Evolutionary conservation across 345 rosid genomes (phyloP), one percentile per base, ranked within the genome.

Genomic region (Pelargonium nanum): DNA sequence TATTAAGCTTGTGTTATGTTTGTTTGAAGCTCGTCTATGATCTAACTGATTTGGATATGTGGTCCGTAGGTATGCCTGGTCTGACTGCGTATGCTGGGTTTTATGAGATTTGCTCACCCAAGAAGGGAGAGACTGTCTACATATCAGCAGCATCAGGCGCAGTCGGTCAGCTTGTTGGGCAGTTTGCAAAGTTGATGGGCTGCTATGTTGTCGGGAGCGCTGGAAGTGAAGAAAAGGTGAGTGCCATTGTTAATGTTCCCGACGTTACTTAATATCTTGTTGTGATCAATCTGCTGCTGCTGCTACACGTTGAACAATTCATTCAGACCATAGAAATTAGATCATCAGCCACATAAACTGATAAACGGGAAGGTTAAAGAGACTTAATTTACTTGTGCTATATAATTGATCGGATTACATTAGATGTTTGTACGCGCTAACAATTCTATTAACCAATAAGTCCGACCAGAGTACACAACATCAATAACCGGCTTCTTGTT

Each of bases 141-240:
- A n/a, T n/a, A n/a, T n/a, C n/a, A n/a, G n/a, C n/a, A n/a, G n/a
- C n/a, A n/a, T n/a, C n/a, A n/a, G n/a, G n/a, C n/a, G n/a, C n/a
- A n/a, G n/a, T n/a, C n/a, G n/a, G n/a, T n/a, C n/a, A n/a, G n/a
- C n/a, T 67, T 16, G 60, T 60, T 19, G 71, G 71, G 23, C 71
- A 67, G 56, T 22, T 67, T 60, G 71, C 71, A 24, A 60, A 67
- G 55, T 12, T 67, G 44, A 26, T 55, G 50, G 71, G 71, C 48
- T 67, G 71, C 65, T 67, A 67, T 55, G 65, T 67, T 16, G 71
- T 67, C 5, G 71, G 71, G 3, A 55, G 56, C 48, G 61, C 71
- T 25, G 71, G 71, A 34, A 54, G 60, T 22, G 26, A 67, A 44
- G 65, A 67, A 45, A 67, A 67, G 71, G 71, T 61, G 9, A 15